These are phyloP conservation scores for Solanum paucissectum DNA, from an alignment of 257 asterid species.

Conservation along the genomic window DNA sequence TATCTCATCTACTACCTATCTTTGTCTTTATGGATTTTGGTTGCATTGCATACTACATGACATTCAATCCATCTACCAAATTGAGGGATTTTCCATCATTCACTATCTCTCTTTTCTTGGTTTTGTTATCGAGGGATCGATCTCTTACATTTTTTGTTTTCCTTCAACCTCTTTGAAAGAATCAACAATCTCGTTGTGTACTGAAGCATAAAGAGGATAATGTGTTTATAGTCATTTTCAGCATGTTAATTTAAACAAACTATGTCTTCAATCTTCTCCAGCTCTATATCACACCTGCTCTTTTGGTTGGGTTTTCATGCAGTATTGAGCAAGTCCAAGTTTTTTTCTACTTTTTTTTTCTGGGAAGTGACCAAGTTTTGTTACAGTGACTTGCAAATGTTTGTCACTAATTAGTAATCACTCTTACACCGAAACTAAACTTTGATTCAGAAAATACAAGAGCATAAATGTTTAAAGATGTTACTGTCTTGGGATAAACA, in stretches of 20 bases:
- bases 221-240: neutral
- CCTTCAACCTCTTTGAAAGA: neutral
- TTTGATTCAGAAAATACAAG: neutral
- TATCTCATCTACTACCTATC: conserved; percentile 7
- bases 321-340: neutral
- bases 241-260: neutral
- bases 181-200: neutral
- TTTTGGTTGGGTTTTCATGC: neutral
- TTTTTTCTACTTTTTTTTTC: neutral
- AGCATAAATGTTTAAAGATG: neutral
- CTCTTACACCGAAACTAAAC: neutral
- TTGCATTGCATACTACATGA: conserved; percentile 4
- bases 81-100: neutral
- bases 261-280: neutral
- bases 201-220: neutral
- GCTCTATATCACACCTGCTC: neutral
- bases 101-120: neutral
- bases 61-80: neutral
- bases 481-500: no score
- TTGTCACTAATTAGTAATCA: neutral
- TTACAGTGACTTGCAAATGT: neutral
- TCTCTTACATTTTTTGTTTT: neutral
- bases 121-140: neutral
- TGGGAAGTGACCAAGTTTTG: neutral
- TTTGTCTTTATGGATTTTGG: conserved; percentile 3